A percentile compares a stretch with the other conserved stretches of the same genome.
Evolutionary conservation across 805 yeast genomes (phyloP).

Genomic region (Monosporozyma solicola): DNA sequence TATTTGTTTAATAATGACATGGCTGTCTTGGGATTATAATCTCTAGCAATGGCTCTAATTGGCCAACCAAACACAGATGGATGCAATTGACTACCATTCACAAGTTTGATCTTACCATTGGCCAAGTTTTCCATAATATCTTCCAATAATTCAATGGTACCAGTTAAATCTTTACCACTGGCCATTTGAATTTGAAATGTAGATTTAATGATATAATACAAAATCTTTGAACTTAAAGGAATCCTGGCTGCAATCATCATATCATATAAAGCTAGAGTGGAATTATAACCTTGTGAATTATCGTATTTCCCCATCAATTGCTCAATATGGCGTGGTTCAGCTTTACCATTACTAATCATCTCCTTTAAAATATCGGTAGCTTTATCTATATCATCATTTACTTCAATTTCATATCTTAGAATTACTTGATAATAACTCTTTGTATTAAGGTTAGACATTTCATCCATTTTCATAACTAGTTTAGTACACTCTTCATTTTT

Average conservation of each 20-base stretch:
- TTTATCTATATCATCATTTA: constrained; percentile 14
- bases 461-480: constrained; percentile 11
- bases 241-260: constrained; percentile 17
- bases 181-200: constrained; percentile 24
- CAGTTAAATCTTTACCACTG: constrained; percentile 20
- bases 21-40: constrained; percentile 28
- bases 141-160: constrained; percentile 26
- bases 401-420: constrained; percentile 12
- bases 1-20: constrained; percentile 27
- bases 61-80: constrained; percentile 33
- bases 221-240: constrained; percentile 21
- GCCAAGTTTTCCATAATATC: constrained; percentile 24
- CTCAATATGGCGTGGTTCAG: constrained; percentile 21
- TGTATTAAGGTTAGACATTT: constrained; percentile 8
- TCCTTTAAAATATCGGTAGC: constrained; percentile 17
- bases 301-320: constrained; percentile 27
- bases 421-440: constrained; percentile 20
- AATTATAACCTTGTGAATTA: constrained; percentile 18
- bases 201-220: constrained; percentile 26
- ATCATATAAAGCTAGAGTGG: constrained; percentile 22
- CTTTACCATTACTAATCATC: constrained; percentile 10
- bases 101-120: constrained; percentile 13
- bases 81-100: constrained; percentile 19
- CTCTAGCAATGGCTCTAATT: constrained; percentile 24
- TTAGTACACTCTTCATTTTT: constrained; percentile 13